Percentiles rank a stretch among this genome's conserved stretches.
These are phyloP conservation scores for Ormosia emarginata DNA, from an alignment of 306 rosid species.

Conservation along the genomic window DNA sequence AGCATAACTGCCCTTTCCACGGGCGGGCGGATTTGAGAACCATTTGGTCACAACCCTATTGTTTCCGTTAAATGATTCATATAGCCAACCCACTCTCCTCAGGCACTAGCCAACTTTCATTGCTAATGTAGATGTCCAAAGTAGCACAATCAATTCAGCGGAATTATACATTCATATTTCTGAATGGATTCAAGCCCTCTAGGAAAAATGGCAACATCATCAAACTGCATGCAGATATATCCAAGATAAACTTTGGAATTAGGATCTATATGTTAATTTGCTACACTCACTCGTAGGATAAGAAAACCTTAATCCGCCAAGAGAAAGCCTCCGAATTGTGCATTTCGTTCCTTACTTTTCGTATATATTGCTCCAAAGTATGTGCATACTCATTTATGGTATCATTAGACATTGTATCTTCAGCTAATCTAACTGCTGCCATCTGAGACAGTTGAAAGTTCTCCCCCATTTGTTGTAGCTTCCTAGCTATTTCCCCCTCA, in stretches of 20 bases:
- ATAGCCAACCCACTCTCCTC: neutral
- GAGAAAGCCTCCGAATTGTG: conserved; percentile 66
- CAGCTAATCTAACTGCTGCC: conserved; percentile 81
- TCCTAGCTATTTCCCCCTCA: conserved; percentile 74
- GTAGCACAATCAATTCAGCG: neutral
- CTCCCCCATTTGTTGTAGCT: conserved; percentile 77
- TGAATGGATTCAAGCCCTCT: neutral
- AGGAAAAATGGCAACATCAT: conserved; percentile 1
- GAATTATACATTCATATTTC: conserved; percentile 2
- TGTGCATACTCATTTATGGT: conserved; percentile 62
- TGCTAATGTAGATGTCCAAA: neutral
- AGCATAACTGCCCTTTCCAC: neutral
- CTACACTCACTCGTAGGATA: conserved; percentile 12
- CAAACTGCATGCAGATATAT: neutral
- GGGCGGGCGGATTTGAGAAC: neutral
- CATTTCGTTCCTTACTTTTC: conserved; percentile 46
- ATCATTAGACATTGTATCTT: conserved; percentile 64
- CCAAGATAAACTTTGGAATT: neutral
- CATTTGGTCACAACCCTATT: neutral
- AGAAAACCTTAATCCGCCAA: conserved; percentile 68
- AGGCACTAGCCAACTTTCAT: neutral
- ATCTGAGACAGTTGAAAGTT: conserved; percentile 76
- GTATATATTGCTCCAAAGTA: conserved; percentile 68
- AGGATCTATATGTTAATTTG: neutral
- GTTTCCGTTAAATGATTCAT: neutral